Percentiles rank a stretch among this genome's conserved stretches.
Evolutionary conservation across 129 eudicot genomes (phyloP).

Genomic region (Centrapalus pauciflorus): DNA sequence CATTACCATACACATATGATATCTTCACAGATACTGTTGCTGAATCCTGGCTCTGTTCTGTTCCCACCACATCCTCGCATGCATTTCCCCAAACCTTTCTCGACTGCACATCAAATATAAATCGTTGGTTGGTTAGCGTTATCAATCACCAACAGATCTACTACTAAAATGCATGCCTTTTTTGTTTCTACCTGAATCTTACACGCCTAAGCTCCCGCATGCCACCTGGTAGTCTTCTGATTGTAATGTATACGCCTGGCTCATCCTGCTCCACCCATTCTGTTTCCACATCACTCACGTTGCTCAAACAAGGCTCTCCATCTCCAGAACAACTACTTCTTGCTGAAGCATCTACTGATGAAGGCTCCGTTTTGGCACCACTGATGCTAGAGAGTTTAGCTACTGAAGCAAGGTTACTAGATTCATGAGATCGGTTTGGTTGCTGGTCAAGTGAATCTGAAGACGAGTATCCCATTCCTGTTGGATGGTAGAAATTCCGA

Average conservation of each 20-base stretch:
- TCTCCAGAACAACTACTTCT: conserved; percentile 66
- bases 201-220: conserved; percentile 91
- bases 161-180: background rate
- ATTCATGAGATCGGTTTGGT: conserved; percentile 31
- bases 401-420: conserved; percentile 48
- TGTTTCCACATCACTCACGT: conserved; percentile 69
- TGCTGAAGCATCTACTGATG: conserved; percentile 72
- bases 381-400: conserved; percentile 77
- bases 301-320: conserved; percentile 68
- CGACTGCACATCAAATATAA: conserved; percentile 48
- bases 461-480: conserved; percentile 41
- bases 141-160: background rate
- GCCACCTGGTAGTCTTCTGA: conserved; percentile 73
- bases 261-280: conserved; percentile 97
- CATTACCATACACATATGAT: background rate
- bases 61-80: conserved; percentile 98
- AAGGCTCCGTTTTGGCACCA: conserved; percentile 61
- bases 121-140: background rate
- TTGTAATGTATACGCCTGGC: conserved; percentile 92
- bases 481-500: conserved; percentile 36
- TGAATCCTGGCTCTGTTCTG: conserved; percentile 83
- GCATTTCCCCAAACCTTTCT: conserved; percentile 80
- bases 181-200: conserved; percentile 59
- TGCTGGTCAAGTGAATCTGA: conserved; percentile 67
- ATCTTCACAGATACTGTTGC: conserved; percentile 72